These are phyloP conservation scores for Kluyveromyces marxianus DNA, from an alignment of 1,139 yeast genomes.

Conservation along the genomic window DNA sequence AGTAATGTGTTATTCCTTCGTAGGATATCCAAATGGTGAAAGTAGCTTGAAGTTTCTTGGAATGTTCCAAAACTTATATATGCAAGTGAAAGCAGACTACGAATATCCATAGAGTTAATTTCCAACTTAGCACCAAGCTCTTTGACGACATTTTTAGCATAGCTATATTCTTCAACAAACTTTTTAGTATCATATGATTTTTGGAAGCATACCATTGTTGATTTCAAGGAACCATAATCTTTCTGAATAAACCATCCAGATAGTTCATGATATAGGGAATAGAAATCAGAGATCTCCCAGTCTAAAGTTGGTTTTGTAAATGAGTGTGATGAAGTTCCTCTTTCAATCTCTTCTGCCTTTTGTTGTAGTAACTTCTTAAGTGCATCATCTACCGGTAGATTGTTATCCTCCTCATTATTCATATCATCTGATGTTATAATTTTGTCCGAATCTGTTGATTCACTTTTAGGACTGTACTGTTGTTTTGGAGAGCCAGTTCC, in stretches of 20 bases:
- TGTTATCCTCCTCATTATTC: constrained; percentile 25
- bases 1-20: constrained; percentile 19
- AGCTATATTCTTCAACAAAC: constrained; percentile 15
- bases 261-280: constrained; percentile 40
- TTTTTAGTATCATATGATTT: constrained; percentile 17
- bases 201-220: constrained; percentile 15
- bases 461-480: constrained; percentile 5
- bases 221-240: constrained; percentile 36
- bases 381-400: constrained; percentile 32
- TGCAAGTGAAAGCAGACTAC: constrained; percentile 14
- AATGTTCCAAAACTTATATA: constrained; percentile 25
- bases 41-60: constrained; percentile 9
- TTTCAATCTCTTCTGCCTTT: constrained; percentile 31
- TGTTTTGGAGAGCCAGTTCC: constrained; percentile 3
- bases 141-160: constrained; percentile 12
- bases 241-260: constrained; percentile 56
- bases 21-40: constrained; percentile 16
- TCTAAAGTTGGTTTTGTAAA: constrained; percentile 36
- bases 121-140: constrained; percentile 9
- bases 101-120: constrained; percentile 6
- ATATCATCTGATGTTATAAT: constrained; percentile 9
- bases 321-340: constrained; percentile 20
- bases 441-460: constrained; percentile 1
- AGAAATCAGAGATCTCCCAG: constrained; percentile 40
- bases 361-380: constrained; percentile 30